A percentile compares a stretch with the other conserved stretches of the same genome.
These are phyloP conservation scores for Mycena olivaceomarginata DNA, from an alignment of 768 basidiomycete species.

Conservation along the genomic window DNA sequence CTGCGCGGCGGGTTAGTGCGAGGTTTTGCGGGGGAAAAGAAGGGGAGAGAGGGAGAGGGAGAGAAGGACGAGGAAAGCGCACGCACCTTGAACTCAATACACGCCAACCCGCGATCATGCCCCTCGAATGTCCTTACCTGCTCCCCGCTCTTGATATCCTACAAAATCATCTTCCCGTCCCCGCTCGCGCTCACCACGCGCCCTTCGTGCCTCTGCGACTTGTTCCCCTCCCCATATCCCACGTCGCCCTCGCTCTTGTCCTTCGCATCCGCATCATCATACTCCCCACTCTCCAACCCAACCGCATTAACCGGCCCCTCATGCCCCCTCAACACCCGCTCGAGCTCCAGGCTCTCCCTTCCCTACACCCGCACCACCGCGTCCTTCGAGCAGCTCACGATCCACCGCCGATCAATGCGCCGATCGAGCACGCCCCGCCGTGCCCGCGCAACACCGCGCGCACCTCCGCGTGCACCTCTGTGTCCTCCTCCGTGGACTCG, in stretches of 20 bases:
- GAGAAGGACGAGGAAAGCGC: too few relatives aligned
- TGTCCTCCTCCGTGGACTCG: slow-evolving; percentile 62
- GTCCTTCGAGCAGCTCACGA: slow-evolving; percentile 95
- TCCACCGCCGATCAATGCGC: slow-evolving; percentile 88
- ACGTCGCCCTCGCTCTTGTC: too few relatives aligned
- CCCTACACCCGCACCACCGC: slow-evolving; percentile 89
- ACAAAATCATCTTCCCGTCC: slow-evolving; percentile 94
- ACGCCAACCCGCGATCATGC: slow-evolving; percentile 93
- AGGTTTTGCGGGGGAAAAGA: slow-evolving; percentile 25
- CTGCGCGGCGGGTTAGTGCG: slow-evolving; percentile 57
- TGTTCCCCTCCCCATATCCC: slow-evolving; percentile 40
- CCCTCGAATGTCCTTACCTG: slow-evolving; percentile 89
- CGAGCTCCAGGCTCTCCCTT: slow-evolving; percentile 77
- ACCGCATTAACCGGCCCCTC: slow-evolving; percentile 96
- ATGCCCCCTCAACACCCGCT: slow-evolving; percentile 85
- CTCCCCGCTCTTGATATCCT: slow-evolving; percentile 89
- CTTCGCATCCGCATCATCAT: slow-evolving; percentile 47
- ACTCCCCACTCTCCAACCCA: slow-evolving; percentile 78
- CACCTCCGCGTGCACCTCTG: slow-evolving; percentile 53
- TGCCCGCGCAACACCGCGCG: slow-evolving; percentile 82
- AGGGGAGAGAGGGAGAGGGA: not conserved
- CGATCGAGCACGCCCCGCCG: slow-evolving; percentile 88
- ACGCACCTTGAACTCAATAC: slow-evolving; percentile 91
- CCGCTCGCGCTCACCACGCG: slow-evolving; percentile 85
- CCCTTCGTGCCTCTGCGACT: slow-evolving; percentile 52